Percentiles rank a stretch among this genome's conserved stretches.
These are phyloP conservation scores for Bipolaris zeicola DNA, from an alignment of 2,329 filamentous ascomycete species.

Conservation along the genomic window DNA sequence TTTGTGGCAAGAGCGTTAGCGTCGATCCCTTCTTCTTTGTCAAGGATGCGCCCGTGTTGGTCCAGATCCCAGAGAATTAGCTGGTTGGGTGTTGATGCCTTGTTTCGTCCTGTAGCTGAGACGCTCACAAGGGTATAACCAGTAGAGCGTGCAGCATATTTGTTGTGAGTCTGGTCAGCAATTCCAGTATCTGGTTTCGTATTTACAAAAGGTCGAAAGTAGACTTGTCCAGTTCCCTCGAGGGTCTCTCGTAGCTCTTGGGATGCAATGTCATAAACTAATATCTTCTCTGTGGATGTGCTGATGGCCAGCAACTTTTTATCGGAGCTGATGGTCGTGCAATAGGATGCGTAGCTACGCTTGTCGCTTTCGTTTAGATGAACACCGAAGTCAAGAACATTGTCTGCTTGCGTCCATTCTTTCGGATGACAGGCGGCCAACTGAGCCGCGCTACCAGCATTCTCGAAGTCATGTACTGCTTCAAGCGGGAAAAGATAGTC, in stretches of 20 bases:
- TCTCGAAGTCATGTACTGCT: neutral
- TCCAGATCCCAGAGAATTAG: neutral
- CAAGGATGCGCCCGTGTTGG: neutral
- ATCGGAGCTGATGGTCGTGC: neutral
- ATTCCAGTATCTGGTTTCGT: neutral
- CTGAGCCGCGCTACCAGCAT: neutral
- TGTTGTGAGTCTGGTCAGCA: neutral
- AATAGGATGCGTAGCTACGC: neutral
- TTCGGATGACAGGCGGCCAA: neutral
- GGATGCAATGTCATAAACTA: neutral
- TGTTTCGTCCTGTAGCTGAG: neutral
- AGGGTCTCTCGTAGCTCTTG: neutral
- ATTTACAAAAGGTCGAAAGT: neutral
- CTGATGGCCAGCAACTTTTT: neutral
- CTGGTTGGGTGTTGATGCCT: neutral
- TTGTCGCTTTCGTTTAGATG: neutral
- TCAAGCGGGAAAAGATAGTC: neutral
- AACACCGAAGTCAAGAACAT: neutral
- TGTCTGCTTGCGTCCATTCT: neutral
- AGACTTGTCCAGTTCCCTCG: neutral
- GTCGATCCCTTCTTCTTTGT: constrained; percentile 20
- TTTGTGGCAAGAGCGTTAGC: constrained; percentile 25
- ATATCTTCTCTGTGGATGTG: neutral
- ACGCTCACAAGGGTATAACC: neutral
- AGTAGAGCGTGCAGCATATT: neutral